Percentiles rank a stretch among this genome's conserved stretches.
phyloP scores from a whole-genome alignment of 352 stramenopile genomes.

The Chrysophaeum taylorii region DNA sequence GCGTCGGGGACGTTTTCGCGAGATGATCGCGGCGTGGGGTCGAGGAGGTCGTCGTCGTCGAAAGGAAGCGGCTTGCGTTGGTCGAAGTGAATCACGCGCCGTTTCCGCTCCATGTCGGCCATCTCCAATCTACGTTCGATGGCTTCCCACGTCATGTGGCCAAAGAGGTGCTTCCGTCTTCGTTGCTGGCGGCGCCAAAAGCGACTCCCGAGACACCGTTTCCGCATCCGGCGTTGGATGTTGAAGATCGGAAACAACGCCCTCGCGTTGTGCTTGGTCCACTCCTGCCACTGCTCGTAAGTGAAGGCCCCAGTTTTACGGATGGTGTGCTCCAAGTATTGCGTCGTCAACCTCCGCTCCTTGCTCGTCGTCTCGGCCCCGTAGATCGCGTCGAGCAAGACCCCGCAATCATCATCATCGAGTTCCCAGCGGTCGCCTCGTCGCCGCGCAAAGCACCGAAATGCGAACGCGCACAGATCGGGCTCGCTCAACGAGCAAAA shows the following conservation, averaged over 20 bases:
- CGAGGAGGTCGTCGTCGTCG: not conserved
- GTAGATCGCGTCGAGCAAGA: not conserved
- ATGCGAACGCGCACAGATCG: conserved; percentile 27
- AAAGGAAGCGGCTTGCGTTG: not conserved
- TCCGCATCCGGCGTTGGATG: not conserved
- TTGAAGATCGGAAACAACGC: not conserved
- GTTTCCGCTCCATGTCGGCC: not conserved
- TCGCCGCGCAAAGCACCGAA: conserved; percentile 30
- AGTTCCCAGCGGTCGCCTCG: conserved; percentile 19
- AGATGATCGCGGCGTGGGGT: not conserved
- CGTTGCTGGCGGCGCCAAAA: not conserved
- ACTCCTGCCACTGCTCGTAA: not conserved
- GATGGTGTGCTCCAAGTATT: not conserved
- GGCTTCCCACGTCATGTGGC: not conserved
- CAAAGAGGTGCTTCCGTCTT: not conserved
- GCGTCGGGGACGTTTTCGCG: not conserved
- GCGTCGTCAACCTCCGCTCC: not conserved
- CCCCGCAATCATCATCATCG: not conserved
- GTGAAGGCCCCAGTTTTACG: not conserved
- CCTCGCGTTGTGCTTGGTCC: not conserved
- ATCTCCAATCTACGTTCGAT: not conserved
- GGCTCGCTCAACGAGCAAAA: conserved; percentile 31
- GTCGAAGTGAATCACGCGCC: not conserved
- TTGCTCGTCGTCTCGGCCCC: not conserved
- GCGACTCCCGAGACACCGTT: not conserved